Percentiles rank a stretch among this genome's conserved stretches.
Conservation (phyloP, 1,139 yeast species). For the Geotrichum reessii region DNA sequence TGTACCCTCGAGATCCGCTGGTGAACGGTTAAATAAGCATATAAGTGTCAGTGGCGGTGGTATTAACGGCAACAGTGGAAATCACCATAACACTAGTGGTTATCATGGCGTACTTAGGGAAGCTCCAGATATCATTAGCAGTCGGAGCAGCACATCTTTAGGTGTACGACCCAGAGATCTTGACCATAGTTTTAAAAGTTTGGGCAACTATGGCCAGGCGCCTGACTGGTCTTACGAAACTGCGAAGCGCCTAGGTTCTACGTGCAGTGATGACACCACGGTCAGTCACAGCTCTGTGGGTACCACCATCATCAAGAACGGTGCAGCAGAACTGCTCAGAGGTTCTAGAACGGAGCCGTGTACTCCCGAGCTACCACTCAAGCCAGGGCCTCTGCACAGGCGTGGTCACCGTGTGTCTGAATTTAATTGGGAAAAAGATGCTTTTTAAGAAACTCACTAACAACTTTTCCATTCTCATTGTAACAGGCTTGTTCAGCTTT, state of each 20-base stretch:
- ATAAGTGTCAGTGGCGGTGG: background rate
- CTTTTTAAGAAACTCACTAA: constrained; percentile 22
- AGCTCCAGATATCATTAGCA: background rate
- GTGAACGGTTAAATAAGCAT: background rate
- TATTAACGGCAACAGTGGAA: background rate
- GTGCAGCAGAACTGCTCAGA: background rate
- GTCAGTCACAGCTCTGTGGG: background rate
- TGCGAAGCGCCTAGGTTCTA: background rate
- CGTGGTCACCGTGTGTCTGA: constrained; percentile 25
- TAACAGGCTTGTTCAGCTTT: background rate
- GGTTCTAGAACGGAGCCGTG: background rate
- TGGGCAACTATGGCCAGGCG: background rate
- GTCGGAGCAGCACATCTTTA: background rate
- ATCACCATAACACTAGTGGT: background rate
- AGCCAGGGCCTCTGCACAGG: constrained; percentile 3
- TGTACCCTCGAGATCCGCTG: background rate
- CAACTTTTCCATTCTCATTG: background rate
- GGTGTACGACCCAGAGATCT: background rate
- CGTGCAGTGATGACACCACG: background rate
- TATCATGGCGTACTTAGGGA: background rate
- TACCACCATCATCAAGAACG: background rate
- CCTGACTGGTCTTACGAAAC: background rate
- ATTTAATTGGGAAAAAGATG: constrained; percentile 32
- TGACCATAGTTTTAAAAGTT: background rate
- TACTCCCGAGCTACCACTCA: constrained; percentile 5